Conservation (phyloP, 2,329 filamentous ascomycete species). For the Pseudogymnoascus sp. region DNA sequence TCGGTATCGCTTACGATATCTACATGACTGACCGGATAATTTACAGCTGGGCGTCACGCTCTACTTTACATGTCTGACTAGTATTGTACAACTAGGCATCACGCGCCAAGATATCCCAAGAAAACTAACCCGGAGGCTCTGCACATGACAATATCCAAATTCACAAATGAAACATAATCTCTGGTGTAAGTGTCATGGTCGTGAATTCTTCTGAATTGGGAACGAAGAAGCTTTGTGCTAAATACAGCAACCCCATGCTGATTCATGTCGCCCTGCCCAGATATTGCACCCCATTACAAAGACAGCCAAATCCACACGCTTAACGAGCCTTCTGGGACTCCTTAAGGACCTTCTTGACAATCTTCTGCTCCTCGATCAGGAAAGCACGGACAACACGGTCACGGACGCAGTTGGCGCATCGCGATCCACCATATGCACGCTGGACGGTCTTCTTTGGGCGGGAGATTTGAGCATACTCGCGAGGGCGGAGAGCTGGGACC, state of each 20-base stretch:
- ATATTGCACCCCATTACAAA: conserved; percentile 29
- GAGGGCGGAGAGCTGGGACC: conserved; percentile 94
- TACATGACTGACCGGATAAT: background rate
- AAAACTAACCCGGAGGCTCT: background rate
- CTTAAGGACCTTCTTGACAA: conserved; percentile 99
- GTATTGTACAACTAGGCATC: background rate
- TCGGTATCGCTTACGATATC: background rate
- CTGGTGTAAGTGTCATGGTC: background rate
- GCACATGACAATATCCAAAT: background rate
- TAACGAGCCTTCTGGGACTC: conserved; percentile 61
- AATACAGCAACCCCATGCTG: conserved; percentile 30
- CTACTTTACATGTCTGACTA: background rate
- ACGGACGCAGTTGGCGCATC: conserved; percentile 97
- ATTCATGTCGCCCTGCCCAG: conserved; percentile 28
- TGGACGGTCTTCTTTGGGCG: conserved; percentile 99
- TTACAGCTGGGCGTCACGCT: background rate
- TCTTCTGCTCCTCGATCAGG: conserved; percentile 99
- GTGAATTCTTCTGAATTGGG: conserved; percentile 22
- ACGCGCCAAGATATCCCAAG: background rate
- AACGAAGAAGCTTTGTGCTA: conserved; percentile 26
- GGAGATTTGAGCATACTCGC: conserved; percentile 95
- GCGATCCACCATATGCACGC: conserved; percentile 95
- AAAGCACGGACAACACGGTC: conserved; percentile 97
- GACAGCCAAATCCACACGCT: conserved; percentile 21
- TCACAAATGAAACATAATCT: conserved; percentile 2